These are phyloP conservation scores for Cercospora citrullina DNA, from an alignment of 2,329 filamentous ascomycete genomes.

Conservation along the genomic window DNA sequence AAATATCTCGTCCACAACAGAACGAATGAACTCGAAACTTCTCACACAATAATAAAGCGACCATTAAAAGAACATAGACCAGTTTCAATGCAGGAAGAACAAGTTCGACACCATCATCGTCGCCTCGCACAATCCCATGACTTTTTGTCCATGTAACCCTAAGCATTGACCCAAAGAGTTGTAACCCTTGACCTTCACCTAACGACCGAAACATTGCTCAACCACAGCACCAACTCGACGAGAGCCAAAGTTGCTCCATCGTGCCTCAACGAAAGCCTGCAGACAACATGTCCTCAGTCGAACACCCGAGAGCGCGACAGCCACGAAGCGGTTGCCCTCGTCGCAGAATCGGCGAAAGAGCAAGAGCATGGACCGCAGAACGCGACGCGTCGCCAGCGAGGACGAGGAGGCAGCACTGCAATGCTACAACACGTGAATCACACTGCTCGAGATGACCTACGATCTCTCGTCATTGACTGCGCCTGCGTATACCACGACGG, in stretches of 20 bases:
- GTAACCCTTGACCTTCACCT: not conserved
- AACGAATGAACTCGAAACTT: not conserved
- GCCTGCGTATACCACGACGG: not conserved
- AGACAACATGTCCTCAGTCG: not conserved
- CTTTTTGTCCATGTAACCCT: not conserved
- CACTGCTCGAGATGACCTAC: not conserved
- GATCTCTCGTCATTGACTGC: not conserved
- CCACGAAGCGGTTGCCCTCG: not conserved
- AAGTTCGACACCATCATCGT: not conserved
- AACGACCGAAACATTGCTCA: not conserved
- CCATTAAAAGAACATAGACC: not conserved
- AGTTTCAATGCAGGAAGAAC: not conserved
- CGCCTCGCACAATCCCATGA: not conserved
- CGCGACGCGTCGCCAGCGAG: not conserved
- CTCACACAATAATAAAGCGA: not conserved
- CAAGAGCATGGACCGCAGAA: not conserved
- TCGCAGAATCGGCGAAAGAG: not conserved
- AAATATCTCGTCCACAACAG: not conserved
- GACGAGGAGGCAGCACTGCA: not conserved
- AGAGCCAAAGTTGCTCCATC: not conserved
- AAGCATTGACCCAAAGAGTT: not conserved
- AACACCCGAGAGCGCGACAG: not conserved
- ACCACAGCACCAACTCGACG: not conserved
- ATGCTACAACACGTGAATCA: not conserved
- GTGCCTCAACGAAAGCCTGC: not conserved